Percentiles rank a stretch among this genome's conserved stretches.
phyloP scores from a whole-genome alignment of 176 grass and related monocot genomes.

The Thalia dealbata region DNA sequence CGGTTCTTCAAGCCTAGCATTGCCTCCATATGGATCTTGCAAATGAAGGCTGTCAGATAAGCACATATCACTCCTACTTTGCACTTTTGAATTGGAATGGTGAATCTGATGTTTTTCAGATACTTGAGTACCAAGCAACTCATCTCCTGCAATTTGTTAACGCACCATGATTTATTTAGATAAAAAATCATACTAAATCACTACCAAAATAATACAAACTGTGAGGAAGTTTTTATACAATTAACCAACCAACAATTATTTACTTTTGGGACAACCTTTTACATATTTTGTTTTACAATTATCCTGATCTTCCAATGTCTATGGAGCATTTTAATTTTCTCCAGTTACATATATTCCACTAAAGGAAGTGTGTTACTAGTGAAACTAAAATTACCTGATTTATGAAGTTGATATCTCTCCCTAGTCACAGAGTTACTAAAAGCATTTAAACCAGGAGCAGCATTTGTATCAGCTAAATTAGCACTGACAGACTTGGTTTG shows the following conservation, averaged over 20 bases:
- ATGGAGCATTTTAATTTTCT: not conserved
- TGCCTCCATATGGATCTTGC: not conserved
- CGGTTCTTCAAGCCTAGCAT: not conserved
- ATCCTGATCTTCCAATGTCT: not conserved
- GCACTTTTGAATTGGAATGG: not conserved
- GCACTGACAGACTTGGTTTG: not conserved
- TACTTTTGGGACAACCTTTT: not conserved
- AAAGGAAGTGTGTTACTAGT: not conserved
- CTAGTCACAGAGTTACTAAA: not conserved
- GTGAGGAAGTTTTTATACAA: not conserved
- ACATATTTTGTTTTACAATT: not conserved
- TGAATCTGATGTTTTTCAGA: not conserved
- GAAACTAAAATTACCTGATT: slow-evolving; percentile 2
- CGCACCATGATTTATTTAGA: not conserved
- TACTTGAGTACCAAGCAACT: not conserved
- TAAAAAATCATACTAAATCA: not conserved
- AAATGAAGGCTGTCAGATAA: not conserved
- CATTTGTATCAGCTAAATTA: not conserved
- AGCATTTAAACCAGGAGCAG: not conserved
- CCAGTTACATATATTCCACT: not conserved
- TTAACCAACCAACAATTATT: not conserved
- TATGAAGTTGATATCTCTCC: not conserved
- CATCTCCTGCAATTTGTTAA: not conserved
- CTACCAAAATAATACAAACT: not conserved
- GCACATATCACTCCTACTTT: not conserved